Conservation (phyloP, 1,284 basidiomycete species). For the Ustilago nuda region DNA sequence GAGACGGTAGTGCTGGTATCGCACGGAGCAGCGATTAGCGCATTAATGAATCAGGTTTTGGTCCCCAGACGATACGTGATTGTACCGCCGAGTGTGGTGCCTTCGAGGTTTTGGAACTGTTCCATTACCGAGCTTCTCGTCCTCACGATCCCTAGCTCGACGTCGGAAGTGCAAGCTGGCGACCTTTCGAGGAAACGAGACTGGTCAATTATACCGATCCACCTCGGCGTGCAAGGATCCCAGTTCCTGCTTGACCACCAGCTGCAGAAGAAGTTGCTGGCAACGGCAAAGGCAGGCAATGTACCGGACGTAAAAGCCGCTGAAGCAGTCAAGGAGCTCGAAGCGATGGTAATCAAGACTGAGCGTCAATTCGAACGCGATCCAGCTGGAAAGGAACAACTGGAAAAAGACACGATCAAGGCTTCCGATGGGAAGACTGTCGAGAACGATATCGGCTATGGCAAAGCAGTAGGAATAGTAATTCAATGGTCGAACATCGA, state of each 20-base stretch:
- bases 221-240: constrained; percentile 44
- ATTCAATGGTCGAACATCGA: constrained; percentile 41
- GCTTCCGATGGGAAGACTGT: constrained; percentile 35
- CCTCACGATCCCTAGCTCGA: constrained; percentile 27
- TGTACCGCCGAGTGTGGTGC: constrained; percentile 26
- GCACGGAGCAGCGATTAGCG: constrained; percentile 63
- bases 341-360: constrained; percentile 27
- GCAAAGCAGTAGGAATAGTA: constrained; percentile 28
- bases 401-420: constrained; percentile 34
- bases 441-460: constrained; percentile 38
- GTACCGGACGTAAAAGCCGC: neutral
- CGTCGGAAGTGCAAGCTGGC: constrained; percentile 11
- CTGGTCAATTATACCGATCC: constrained; percentile 44
- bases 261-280: constrained; percentile 31
- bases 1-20: constrained; percentile 61
- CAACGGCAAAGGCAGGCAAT: neutral
- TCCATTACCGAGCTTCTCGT: constrained; percentile 61
- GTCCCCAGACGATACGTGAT: constrained; percentile 45
- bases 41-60: constrained; percentile 59
- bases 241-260: constrained; percentile 45
- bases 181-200: constrained; percentile 10
- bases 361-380: constrained; percentile 37
- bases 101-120: constrained; percentile 65
- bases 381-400: constrained; percentile 21
- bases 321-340: constrained; percentile 13